Evolutionary conservation across 2,329 filamentous ascomycete species (phyloP), one percentile per base, ranked within the genome.

Genomic region (Microsporum canis): DNA sequence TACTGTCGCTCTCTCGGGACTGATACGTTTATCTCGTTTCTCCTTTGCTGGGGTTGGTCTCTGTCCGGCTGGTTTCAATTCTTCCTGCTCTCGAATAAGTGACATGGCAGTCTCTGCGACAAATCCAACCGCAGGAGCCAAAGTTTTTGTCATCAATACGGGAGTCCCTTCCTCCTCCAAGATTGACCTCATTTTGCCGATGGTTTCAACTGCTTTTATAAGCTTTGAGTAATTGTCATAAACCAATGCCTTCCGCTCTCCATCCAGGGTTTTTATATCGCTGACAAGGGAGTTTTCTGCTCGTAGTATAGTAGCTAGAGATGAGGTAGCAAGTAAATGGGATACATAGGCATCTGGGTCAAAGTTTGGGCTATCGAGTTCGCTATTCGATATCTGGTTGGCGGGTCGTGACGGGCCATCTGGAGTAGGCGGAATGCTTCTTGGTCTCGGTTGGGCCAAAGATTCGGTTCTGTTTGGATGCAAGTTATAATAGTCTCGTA

Each of bases 171-270:
- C 70, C 57, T 77, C 75, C 65, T 78, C 77, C 73, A 79, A 78
- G 61, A 76, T 78, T 61, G 68, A 69, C 36, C 77, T 71, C 77
- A 79, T 79, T 76, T 89, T 90, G 57, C 88, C 83, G 69, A 99
- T 99, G 2, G 92, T 97, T 74, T 96, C 92, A 8, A 95, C 96
- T 0, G 94, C 94, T n/a, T 87, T 84, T 66, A 99, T 96, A 66
- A 99, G 77, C 76, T 97, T 97, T 67, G 88, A 94, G 74, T 97
- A 99, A 72, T 99, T 99, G 73, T 99, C 92, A 73, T 99, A 99
- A 3, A 99, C 94, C 64, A 99, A 77, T 1, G 92, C 91, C 76
- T 99, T 99, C 74, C 94, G 88, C 80, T 99, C 94, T 29, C 92
- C 92, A 70, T 97, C 94, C 17, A 99, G 80, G 1, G 89, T 91